Base-by-base conservation (phyloP, 805 yeast genomes). In the Wickerhamiella australiensis region DNA sequence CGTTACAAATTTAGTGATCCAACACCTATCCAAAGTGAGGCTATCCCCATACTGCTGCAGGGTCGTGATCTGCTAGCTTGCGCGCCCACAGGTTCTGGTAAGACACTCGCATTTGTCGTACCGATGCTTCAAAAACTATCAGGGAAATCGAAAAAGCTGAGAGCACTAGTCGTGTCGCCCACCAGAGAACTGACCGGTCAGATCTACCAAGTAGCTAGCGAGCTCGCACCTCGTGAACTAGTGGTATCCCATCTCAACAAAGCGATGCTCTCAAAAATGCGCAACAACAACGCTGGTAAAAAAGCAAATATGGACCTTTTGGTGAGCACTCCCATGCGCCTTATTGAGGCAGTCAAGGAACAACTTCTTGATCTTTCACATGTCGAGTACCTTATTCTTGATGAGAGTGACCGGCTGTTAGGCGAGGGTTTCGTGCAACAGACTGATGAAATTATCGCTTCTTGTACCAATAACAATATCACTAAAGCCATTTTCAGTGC, bases 71-170 rank as follows among this genome's bases (percentile, higher is more conserved):
- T 92, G 29, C 70, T 92, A 40, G 94, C 95, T 1, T 85, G 96
- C 72, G 96, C 97, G 0, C 97, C 97, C 43, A 92, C 98, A 0
- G 98, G 98, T 58, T 86, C 96, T 3, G 98, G 98, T 71, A 92
- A 92, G 63, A 92, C 98, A 0, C 70, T 92, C 45, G 94, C 96
- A 26, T 92, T 83, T 61, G 68, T 85, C 50, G 76, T 87, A 15
- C 98, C 99, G 3, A 58, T 90, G 57, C 65, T 92, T 18, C 92
- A 85, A 57, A 67, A 68, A 51, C 63, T 75, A 17, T 1, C 44
- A 66, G 41, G 25, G 57, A 11, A 46, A 54, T 12, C 40, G 11
- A 31, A 25, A 17, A 37, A 41, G 17, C 38, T 42, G 2, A 35
- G 82, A 56, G 94, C 94, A 0, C 67, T 92, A 47, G 77, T 92